Evolutionary conservation across 2,329 filamentous ascomycete species (phyloP).

Genomic region (Botrytis squamosa): DNA sequence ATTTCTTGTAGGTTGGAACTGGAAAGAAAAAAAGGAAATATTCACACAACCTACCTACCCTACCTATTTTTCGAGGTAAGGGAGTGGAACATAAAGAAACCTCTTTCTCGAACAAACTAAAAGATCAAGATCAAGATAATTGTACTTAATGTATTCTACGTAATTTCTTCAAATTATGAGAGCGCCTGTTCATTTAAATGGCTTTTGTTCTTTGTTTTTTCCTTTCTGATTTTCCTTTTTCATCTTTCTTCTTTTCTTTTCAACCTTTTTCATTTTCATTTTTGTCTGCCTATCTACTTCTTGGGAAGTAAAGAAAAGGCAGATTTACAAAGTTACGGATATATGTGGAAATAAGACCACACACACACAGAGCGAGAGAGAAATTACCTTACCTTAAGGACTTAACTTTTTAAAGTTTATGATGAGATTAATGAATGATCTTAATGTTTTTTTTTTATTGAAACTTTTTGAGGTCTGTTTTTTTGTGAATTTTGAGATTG

Average conservation of each 20-base stretch:
- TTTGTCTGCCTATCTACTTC: not conserved
- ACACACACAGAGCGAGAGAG: not conserved
- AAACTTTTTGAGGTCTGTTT: not conserved
- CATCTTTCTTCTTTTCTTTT: not conserved
- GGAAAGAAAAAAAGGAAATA: conserved; percentile 1
- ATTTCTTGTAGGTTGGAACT: conserved; percentile 11
- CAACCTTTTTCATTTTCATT: not conserved
- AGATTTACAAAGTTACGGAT: conserved; percentile 6
- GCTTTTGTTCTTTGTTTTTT: not conserved
- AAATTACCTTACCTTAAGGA: conserved; percentile 8
- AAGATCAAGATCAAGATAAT: conserved; percentile 20
- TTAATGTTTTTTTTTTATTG: conserved; percentile 8
- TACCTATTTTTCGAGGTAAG: not conserved
- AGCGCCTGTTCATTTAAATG: not conserved
- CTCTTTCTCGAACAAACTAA: conserved; percentile 5
- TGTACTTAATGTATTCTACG: conserved; percentile 35
- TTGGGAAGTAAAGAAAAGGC: not conserved
- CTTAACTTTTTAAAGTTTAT: conserved; percentile 12
- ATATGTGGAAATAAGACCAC: not conserved
- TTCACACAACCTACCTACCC: conserved; percentile 10
- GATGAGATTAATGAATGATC: conserved; percentile 20
- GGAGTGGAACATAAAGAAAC: conserved; percentile 9
- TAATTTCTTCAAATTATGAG: conserved; percentile 26
- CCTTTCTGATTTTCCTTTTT: not conserved
- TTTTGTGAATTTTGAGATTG: not conserved